Evolutionary conservation across 164 flowering plant genomes (phyloP).

Genomic region (Warburgia ugandensis): DNA sequence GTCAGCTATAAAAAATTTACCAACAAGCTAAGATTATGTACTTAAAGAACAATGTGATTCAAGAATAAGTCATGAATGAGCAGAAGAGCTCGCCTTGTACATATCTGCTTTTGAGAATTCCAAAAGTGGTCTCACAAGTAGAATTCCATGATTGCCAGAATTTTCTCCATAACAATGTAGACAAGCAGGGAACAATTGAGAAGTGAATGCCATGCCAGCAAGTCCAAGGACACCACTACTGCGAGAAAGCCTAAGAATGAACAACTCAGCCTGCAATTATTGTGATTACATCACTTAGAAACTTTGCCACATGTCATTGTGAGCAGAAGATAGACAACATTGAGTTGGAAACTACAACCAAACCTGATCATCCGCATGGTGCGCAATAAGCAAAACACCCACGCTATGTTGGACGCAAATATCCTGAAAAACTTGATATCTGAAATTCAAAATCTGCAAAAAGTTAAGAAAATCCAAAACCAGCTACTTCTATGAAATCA

Average conservation of each 20-base stretch:
- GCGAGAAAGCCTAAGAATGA: slow-evolving; percentile 78
- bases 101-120: slow-evolving; percentile 75
- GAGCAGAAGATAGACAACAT: neutral
- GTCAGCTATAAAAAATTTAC: neutral
- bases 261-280: slow-evolving; percentile 85
- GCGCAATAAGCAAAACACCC: slow-evolving; percentile 69
- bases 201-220: slow-evolving; percentile 82
- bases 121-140: slow-evolving; percentile 70
- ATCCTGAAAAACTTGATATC: slow-evolving; percentile 67
- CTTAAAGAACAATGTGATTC: neutral
- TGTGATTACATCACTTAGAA: neutral
- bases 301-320: no score
- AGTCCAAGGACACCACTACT: slow-evolving; percentile 91
- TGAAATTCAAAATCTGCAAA: slow-evolving; percentile 15
- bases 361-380: slow-evolving; percentile 98
- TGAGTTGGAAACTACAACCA: neutral
- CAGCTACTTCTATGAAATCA: neutral
- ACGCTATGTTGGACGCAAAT: slow-evolving; percentile 55
- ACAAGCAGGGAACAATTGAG: slow-evolving; percentile 47
- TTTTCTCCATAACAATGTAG: slow-evolving; percentile 20
- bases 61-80: neutral
- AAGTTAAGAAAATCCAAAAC: neutral
- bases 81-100: slow-evolving; percentile 47
- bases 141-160: slow-evolving; percentile 32
- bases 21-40: neutral